These are phyloP conservation scores for Didymella pinodella DNA, from an alignment of 2,329 filamentous ascomycete genomes.

Conservation along the genomic window DNA sequence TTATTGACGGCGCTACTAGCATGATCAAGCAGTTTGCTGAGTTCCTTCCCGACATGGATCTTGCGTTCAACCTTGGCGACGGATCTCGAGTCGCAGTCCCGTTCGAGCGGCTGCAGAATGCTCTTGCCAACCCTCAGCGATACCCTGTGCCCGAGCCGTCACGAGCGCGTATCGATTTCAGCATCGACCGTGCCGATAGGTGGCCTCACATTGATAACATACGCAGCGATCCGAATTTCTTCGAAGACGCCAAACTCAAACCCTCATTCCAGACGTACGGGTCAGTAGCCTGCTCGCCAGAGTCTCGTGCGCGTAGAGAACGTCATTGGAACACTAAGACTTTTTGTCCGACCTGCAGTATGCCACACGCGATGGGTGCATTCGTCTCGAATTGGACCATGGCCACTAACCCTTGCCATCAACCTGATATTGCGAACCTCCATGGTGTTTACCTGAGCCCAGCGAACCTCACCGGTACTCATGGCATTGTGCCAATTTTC, in stretches of 20 bases:
- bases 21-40: constrained; percentile 62
- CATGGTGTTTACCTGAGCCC: constrained; percentile 77
- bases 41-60: constrained; percentile 68
- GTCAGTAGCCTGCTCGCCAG: constrained; percentile 66
- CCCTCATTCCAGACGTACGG: constrained; percentile 54
- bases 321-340: constrained; percentile 69
- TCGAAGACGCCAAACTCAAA: constrained; percentile 48
- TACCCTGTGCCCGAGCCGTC: constrained; percentile 35
- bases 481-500: constrained; percentile 76
- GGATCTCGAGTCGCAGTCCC: constrained; percentile 66
- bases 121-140: constrained; percentile 34
- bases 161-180: constrained; percentile 47
- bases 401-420: constrained; percentile 74
- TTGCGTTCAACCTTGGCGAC: constrained; percentile 70
- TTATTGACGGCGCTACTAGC: constrained; percentile 61
- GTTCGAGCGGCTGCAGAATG: constrained; percentile 44
- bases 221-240: constrained; percentile 39
- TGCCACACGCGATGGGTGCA: constrained; percentile 70
- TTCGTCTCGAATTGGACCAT: constrained; percentile 72
- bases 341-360: constrained; percentile 70
- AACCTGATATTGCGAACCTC: constrained; percentile 76
- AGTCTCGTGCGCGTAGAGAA: constrained; percentile 66
- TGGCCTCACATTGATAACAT: constrained; percentile 46
- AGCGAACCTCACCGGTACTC: constrained; percentile 67
- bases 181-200: constrained; percentile 46